Evolutionary conservation across 2,329 filamentous ascomycete species (phyloP).

Genomic region (Alternaria panax): DNA sequence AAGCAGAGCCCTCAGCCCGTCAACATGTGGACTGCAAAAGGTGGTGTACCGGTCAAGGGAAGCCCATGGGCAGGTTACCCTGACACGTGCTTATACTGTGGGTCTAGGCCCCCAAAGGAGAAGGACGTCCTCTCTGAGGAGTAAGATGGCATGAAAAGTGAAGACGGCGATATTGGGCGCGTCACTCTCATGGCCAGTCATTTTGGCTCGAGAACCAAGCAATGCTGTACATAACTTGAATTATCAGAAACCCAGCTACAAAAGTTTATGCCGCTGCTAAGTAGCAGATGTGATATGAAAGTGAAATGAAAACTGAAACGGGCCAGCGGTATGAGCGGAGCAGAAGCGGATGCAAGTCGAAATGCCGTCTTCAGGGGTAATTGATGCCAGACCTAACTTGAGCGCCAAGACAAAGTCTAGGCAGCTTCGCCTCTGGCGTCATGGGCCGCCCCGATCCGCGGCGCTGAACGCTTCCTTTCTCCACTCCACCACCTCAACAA

Average conservation of each 20-base stretch:
- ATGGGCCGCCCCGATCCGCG: conserved; percentile 2
- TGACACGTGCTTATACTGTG: conserved; percentile 33
- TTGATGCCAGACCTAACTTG: background rate
- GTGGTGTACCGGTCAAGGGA: conserved; percentile 34
- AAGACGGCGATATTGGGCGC: background rate
- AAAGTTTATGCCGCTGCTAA: background rate
- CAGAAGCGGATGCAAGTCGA: background rate
- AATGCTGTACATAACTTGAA: background rate
- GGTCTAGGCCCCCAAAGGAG: conserved; percentile 25
- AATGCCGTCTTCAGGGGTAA: conserved; percentile 3
- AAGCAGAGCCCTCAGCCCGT: conserved; percentile 38
- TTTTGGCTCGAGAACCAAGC: background rate
- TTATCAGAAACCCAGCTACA: background rate
- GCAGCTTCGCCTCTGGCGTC: background rate
- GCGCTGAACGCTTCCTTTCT: background rate
- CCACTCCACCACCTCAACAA: background rate
- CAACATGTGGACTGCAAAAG: conserved; percentile 38
- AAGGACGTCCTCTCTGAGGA: conserved; percentile 11
- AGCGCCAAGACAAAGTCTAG: background rate
- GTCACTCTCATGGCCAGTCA: background rate
- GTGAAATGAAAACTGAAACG: too few relatives aligned
- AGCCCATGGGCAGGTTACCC: conserved; percentile 41
- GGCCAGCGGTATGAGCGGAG: too few relatives aligned
- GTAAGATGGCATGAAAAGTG: background rate
- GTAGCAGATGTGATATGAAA: background rate